Evolutionary conservation across 2,329 filamentous ascomycete species (phyloP).

Genomic region (Colletotrichum eremochloae): DNA sequence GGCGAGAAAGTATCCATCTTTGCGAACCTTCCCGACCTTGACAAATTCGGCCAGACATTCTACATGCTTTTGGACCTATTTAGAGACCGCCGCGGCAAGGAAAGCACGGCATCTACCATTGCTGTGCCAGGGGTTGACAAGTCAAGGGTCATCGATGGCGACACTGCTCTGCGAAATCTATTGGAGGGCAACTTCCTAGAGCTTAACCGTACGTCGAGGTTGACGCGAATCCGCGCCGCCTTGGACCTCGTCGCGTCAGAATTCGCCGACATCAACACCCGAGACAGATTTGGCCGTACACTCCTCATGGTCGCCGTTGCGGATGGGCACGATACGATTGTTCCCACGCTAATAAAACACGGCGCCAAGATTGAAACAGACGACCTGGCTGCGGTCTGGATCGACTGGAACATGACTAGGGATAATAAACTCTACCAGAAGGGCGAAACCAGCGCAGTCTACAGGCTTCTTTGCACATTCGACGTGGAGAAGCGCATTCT

Average conservation of each 20-base stretch:
- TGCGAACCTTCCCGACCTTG: too few species aligned
- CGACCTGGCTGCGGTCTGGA: neutral
- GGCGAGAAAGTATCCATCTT: too few species aligned
- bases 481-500: neutral
- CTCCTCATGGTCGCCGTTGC: neutral
- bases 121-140: neutral
- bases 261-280: neutral
- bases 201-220: fast-evolving
- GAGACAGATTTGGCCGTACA: neutral
- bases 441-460: neutral
- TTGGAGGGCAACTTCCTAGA: neutral
- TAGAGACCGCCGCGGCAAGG: neutral
- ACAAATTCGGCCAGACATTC: neutral
- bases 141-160: neutral
- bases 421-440: too few species aligned
- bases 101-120: too few species aligned
- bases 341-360: neutral
- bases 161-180: neutral
- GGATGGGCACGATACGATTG: neutral
- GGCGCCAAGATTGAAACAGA: neutral
- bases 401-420: neutral
- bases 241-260: neutral
- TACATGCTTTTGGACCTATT: neutral
- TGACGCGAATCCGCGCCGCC: neutral
- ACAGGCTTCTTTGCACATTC: neutral